Conservation (phyloP, 345 rosid species). For the Durio zibethinus region DNA sequence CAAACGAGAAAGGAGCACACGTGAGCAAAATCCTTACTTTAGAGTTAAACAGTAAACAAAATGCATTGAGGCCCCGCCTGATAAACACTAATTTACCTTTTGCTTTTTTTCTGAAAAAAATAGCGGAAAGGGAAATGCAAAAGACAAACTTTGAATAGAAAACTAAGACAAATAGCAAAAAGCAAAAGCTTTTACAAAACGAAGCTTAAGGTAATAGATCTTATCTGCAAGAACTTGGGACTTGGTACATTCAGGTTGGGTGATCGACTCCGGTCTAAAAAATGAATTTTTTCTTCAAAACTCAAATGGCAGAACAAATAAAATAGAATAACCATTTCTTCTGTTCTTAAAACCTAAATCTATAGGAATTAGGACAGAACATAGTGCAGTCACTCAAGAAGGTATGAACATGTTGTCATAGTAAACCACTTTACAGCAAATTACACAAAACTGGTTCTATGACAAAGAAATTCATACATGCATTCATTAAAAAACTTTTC, state of each 20-base stretch:
- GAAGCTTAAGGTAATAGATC: no score
- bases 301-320: neutral
- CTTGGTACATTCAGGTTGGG: neutral
- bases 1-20: constrained; percentile 2
- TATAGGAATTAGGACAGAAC: neutral
- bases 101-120: no score
- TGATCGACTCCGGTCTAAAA: neutral
- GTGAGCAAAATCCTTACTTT: neutral
- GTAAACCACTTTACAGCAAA: neutral
- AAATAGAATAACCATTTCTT: neutral
- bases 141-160: no score
- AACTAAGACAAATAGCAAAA: no score
- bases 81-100: no score
- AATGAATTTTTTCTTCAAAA: neutral
- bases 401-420: neutral
- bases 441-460: neutral
- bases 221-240: neutral
- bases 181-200: no score
- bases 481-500: neutral
- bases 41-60: neutral
- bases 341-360: neutral
- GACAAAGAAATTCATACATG: neutral
- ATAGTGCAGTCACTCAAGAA: neutral
- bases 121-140: no score
- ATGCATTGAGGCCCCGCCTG: no score